phyloP scores from a whole-genome alignment of 1,139 yeast genomes.

The Suhomyces bribrorum region DNA sequence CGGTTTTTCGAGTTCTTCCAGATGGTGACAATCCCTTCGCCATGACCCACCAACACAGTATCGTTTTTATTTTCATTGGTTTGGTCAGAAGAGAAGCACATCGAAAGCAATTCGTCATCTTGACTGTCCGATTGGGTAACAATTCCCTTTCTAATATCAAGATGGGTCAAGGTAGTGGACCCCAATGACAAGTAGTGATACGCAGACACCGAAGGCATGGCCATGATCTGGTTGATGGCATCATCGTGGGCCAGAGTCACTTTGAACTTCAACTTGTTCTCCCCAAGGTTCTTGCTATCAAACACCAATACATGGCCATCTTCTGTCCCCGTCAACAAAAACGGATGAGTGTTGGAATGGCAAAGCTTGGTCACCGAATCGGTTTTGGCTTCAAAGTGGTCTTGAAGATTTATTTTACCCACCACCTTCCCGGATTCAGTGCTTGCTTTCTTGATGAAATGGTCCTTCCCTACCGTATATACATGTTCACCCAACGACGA shows the following conservation, averaged over 20 bases:
- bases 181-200: conserved; percentile 83
- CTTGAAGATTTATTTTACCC: conserved; percentile 44
- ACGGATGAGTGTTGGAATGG: conserved; percentile 63
- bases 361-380: conserved; percentile 61
- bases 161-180: conserved; percentile 74
- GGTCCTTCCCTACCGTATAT: conserved; percentile 79
- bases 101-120: conserved; percentile 84
- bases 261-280: conserved; percentile 38
- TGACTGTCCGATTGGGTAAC: conserved; percentile 78
- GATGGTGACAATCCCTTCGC: conserved; percentile 88
- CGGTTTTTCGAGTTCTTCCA: conserved; percentile 77
- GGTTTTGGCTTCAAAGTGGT: conserved; percentile 27
- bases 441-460: conserved; percentile 72
- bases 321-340: conserved; percentile 78
- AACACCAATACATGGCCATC: conserved; percentile 64
- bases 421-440: conserved; percentile 76
- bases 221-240: conserved; percentile 71
- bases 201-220: conserved; percentile 67
- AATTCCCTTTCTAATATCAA: conserved; percentile 76
- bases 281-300: conserved; percentile 53
- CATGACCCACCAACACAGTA: conserved; percentile 73
- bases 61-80: conserved; percentile 56
- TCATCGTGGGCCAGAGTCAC: conserved; percentile 66
- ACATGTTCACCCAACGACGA: conserved; percentile 51
- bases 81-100: conserved; percentile 59